These are phyloP conservation scores for Crucihimalaya himalaica DNA, from an alignment of 345 rosid species.

Conservation along the genomic window DNA sequence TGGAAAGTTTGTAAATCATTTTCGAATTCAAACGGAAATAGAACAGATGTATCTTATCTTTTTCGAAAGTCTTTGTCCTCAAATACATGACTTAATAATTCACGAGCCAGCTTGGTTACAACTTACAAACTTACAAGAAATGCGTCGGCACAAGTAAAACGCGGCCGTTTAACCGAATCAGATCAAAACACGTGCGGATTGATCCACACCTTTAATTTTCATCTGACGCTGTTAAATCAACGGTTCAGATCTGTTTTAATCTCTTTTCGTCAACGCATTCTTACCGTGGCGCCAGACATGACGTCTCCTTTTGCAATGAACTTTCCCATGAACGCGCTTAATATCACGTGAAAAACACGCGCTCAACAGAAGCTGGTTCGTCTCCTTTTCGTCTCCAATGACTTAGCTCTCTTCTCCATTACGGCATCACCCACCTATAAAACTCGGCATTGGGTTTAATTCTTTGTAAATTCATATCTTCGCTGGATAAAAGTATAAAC, in stretches of 20 bases:
- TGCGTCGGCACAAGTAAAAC: conserved; percentile 14
- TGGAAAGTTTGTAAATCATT: conserved; percentile 16
- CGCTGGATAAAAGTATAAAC: neutral
- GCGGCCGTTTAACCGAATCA: conserved; percentile 15
- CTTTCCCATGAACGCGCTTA: conserved; percentile 13
- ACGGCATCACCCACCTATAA: conserved; percentile 36
- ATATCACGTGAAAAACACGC: neutral
- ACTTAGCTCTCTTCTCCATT: conserved; percentile 35
- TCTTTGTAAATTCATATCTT: neutral
- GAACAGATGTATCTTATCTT: neutral
- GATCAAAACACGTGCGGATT: conserved; percentile 24
- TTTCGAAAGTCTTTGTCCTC: neutral
- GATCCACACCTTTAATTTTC: conserved; percentile 25
- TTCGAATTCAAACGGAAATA: conserved; percentile 10
- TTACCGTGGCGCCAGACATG: conserved; percentile 35
- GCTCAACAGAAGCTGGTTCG: conserved; percentile 27
- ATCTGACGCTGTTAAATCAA: neutral
- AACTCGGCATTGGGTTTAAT: neutral
- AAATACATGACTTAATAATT: conserved; percentile 6
- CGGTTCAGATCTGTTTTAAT: neutral
- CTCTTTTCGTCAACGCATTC: conserved; percentile 25
- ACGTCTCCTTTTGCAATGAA: conserved; percentile 10
- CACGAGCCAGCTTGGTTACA: conserved; percentile 16
- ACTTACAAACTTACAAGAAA: neutral
- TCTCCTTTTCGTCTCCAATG: neutral